Evolutionary conservation across 2,329 filamentous ascomycete genomes (phyloP), one percentile per base, ranked within the genome.

Genomic region (Penicillium sp.): DNA sequence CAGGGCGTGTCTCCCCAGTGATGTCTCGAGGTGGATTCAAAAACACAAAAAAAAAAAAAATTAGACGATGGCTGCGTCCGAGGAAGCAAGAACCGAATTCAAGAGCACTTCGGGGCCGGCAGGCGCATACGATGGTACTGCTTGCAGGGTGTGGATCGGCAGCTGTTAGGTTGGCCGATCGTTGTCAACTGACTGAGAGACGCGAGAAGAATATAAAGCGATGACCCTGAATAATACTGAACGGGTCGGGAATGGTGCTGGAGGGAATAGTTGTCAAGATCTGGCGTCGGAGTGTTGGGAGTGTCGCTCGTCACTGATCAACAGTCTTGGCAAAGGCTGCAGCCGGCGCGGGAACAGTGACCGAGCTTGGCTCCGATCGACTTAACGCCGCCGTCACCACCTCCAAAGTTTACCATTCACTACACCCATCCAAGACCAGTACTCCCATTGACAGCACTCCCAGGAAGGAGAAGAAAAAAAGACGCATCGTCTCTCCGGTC

Each of bases 261-360:
- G 18, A 18, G 18, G 18, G 18, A 18, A 18, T 18, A 18, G 18
- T 42, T 18, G 40, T 38, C 38, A 43, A 40, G 43, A 47, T 45
- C 37, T 40, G 44, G 45, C 51, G 50, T 36, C 45, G 47, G 49
- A 46, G 51, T 51, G 41, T 35, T 39, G 50, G 48, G 40, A 39
- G 46, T 29, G 48, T 47, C 43, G 46, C 35, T 24, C 32, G 25
- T 43, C 40, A 7, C 42, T 25, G 54, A 59, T 59, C 55, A 59
- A 58, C 55, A 55, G 56, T 56, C 57, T 59, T 59, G 57, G 57
- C 57, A 47, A 40, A 18, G 48, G 44, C 49, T 51, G 45, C 29
- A 53, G 51, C 33, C 53, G 45, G 53, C 50, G 49, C 48, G 50
- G 55, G 42, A 47, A 45, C 46, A 32, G 11, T 7, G 29, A 7